These are phyloP conservation scores for Globisporangium camurandrum DNA, from an alignment of 352 stramenopile genomes.

Conservation along the genomic window DNA sequence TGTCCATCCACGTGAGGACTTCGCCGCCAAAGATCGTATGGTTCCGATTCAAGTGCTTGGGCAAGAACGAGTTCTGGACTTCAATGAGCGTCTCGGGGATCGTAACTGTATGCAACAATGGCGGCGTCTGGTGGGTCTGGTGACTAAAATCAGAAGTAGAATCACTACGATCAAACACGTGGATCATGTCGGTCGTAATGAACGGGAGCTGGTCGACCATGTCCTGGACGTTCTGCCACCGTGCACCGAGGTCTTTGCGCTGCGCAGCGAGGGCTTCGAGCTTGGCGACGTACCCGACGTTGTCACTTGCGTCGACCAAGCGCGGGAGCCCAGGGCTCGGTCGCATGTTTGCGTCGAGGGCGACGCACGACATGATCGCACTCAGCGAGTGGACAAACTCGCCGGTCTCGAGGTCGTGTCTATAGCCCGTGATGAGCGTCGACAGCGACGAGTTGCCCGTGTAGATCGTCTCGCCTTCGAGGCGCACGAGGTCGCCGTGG, in stretches of 20 bases:
- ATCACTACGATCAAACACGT: conserved; percentile 24
- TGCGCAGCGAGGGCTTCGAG: conserved; percentile 49
- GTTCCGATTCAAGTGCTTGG: conserved; percentile 70
- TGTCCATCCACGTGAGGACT: conserved; percentile 24
- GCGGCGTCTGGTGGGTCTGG: too few relatives aligned
- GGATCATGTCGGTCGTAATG: conserved; percentile 57
- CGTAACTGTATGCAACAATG: conserved; percentile 33
- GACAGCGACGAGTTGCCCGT: conserved; percentile 49
- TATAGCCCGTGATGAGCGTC: conserved; percentile 59
- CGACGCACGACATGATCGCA: conserved; percentile 67
- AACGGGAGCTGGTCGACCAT: conserved; percentile 52
- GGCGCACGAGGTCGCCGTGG: conserved; percentile 51
- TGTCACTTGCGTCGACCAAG: conserved; percentile 24
- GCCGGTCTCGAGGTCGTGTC: conserved; percentile 56
- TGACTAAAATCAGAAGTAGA: too few relatives aligned
- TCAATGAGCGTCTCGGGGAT: conserved; percentile 64
- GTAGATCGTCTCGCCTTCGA: conserved; percentile 58
- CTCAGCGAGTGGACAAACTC: conserved; percentile 61
- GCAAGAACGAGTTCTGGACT: conserved; percentile 64
- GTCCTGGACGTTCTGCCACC: conserved; percentile 59
- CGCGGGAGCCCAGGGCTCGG: conserved; percentile 43
- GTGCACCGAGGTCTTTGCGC: conserved; percentile 49
- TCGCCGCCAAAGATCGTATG: conserved; percentile 73
- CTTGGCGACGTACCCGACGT: conserved; percentile 37
- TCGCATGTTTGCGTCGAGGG: conserved; percentile 55